Base-by-base conservation (phyloP, 2,329 filamentous ascomycete species). In the Aspergillus sp. region DNA sequence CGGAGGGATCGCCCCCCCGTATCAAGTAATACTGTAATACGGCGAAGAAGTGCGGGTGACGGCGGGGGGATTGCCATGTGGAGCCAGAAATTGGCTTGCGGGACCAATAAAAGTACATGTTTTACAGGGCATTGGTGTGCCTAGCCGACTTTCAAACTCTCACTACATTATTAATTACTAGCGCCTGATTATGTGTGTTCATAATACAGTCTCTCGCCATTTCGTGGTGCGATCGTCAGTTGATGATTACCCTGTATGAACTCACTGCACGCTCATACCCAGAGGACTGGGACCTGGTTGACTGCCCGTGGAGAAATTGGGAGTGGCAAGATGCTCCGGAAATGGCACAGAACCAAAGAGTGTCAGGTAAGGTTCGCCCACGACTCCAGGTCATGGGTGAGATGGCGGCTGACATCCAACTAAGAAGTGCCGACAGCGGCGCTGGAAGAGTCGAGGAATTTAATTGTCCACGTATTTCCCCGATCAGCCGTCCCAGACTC, bases 51-150 rank as follows among this genome's bases (percentile, higher is more conserved):
- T 57, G 55, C 55, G 55, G 55, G 55, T 54, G 55, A 57, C 50
- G 44, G 50, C 49, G 55, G 55, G 55, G 54, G 41, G 30, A 45
- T 52, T 53, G 50, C 50, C 42, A 57, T 57, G 55, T 57, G 55
- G 55, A 56, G 50, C 17, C 34, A 15, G 5, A 41, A 41, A 50
- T 37, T 51, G 15, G 49, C 22, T 33, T 7, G 6, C 8, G 33
- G 13, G 4, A 5, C 50, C 55, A 57, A 54, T 57, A 13, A 50
- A 2, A 44, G 12, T 11, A 7, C 12, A 8, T n/a, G 3, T 40
- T 46, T 57, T 57, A 57, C 55, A 48, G 12, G 24, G 50, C 24
- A 51, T 53, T 57, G 24, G 49, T 57, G 37, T 44, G 55, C 50
- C 52, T 49, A 53, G 55, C 49, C 55, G 50, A 53, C 55, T 8